Percentiles rank a stretch among this genome's conserved stretches.
Evolutionary conservation across 257 asterid species (phyloP).

Genomic region (Euphrasia confusa): DNA sequence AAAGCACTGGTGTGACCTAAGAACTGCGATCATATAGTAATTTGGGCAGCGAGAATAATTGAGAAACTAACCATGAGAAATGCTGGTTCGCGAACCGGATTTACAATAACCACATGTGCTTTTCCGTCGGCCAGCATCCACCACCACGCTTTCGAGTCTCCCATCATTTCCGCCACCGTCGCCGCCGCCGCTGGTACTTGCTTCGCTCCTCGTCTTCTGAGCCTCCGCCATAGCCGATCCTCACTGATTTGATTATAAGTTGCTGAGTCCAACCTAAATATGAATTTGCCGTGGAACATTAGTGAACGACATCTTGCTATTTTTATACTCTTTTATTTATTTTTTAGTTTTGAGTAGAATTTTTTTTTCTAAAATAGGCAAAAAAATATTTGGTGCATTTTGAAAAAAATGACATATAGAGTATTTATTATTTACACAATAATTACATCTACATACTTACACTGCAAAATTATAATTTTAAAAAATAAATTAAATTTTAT

Average conservation of each 20-base stretch:
- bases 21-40: background rate
- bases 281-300: background rate
- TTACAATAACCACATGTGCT: constrained; percentile 91
- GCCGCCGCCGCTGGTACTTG: constrained; percentile 55
- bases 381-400: too few relatives aligned
- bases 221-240: constrained; percentile 63
- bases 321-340: background rate
- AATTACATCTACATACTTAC: too few relatives aligned
- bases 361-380: too few relatives aligned
- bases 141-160: constrained; percentile 61
- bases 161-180: constrained; percentile 32
- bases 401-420: too few relatives aligned
- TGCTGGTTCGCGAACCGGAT: constrained; percentile 59
- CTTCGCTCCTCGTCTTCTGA: constrained; percentile 72
- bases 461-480: too few relatives aligned
- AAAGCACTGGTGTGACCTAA: constrained; percentile 7
- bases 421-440: too few relatives aligned
- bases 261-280: constrained; percentile 1
- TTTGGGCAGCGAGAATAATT: background rate
- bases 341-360: background rate
- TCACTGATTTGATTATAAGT: constrained; percentile 13
- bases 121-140: constrained; percentile 65
- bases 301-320: constrained; percentile 4
- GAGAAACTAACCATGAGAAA: constrained; percentile 64
- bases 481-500: too few relatives aligned